A percentile compares a stretch with the other conserved stretches of the same genome.
Conservation (phyloP, 495 filamentous ascomycete genomes). For the Stereocaulon alpinum region DNA sequence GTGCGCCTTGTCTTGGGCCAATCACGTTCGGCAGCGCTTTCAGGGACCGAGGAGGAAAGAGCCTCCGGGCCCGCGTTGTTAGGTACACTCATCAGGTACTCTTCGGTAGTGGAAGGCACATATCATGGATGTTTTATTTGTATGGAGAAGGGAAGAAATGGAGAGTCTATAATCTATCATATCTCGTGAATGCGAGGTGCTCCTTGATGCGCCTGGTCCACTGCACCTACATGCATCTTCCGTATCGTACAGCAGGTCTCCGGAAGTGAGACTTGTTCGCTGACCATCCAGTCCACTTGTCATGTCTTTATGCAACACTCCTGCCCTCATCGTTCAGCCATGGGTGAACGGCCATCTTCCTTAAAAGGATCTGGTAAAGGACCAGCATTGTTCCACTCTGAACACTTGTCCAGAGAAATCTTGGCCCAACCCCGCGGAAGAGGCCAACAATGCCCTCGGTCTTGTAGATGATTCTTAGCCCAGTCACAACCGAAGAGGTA, state of each 20-base stretch:
- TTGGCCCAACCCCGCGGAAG: constrained; percentile 90
- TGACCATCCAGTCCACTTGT: not conserved
- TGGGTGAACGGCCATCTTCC: constrained; percentile 52
- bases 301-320: constrained; percentile 1
- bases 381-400: constrained; percentile 97
- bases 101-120: not conserved
- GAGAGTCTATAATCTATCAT: constrained; percentile 7
- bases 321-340: constrained; percentile 18
- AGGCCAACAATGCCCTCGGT: constrained; percentile 81
- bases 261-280: not conserved
- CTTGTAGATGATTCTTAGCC: constrained; percentile 75
- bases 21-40: not conserved
- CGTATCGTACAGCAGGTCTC: not conserved
- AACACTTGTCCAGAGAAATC: constrained; percentile 94
- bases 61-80: not conserved
- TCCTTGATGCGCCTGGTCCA: not conserved
- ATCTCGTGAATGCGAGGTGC: constrained; percentile 2
- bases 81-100: not conserved
- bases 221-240: not conserved
- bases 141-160: not conserved
- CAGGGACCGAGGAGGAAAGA: not conserved
- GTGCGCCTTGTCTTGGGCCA: constrained; percentile 6
- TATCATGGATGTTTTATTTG: not conserved
- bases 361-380: constrained; percentile 80
- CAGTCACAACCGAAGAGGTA: constrained; percentile 79